phyloP scores from a whole-genome alignment of 306 rosid species.

The Lagenaria siceraria region DNA sequence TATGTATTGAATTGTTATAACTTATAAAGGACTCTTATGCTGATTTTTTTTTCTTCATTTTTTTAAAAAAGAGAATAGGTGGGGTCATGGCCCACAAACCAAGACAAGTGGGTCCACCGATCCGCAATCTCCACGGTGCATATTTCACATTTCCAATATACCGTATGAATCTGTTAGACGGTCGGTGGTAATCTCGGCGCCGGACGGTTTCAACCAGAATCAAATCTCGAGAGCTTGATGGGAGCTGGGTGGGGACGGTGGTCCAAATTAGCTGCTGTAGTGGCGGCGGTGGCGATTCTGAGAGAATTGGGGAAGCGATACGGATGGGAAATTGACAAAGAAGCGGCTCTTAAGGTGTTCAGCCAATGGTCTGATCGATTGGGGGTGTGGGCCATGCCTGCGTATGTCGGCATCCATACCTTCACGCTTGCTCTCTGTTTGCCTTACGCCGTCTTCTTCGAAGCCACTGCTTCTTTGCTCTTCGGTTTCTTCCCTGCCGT shows the following conservation, averaged over 20 bases:
- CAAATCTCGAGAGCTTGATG: neutral
- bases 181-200: neutral
- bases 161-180: neutral
- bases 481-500: slow-evolving; percentile 74
- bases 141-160: neutral
- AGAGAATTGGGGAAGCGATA: slow-evolving; percentile 15
- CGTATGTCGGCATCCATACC: slow-evolving; percentile 55
- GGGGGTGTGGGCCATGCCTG: slow-evolving; percentile 88
- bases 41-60: too few relatives aligned
- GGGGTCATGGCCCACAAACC: neutral
- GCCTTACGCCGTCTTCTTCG: slow-evolving; percentile 74
- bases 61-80: too few relatives aligned
- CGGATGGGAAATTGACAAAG: slow-evolving; percentile 42
- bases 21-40: too few relatives aligned
- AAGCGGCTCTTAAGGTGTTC: slow-evolving; percentile 22
- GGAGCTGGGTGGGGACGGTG: slow-evolving; percentile 18
- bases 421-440: slow-evolving; percentile 63
- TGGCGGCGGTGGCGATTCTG: slow-evolving; percentile 15
- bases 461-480: slow-evolving; percentile 70
- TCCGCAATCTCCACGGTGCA: neutral
- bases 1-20: too few relatives aligned
- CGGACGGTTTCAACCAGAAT: neutral
- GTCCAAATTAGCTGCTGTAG: slow-evolving; percentile 38
- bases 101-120: neutral
- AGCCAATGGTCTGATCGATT: slow-evolving; percentile 39